Percentiles rank a stretch among this genome's conserved stretches.
Evolutionary conservation across 2,329 filamentous ascomycete genomes (phyloP).

Genomic region (Aspergillus pseudotamarii): DNA sequence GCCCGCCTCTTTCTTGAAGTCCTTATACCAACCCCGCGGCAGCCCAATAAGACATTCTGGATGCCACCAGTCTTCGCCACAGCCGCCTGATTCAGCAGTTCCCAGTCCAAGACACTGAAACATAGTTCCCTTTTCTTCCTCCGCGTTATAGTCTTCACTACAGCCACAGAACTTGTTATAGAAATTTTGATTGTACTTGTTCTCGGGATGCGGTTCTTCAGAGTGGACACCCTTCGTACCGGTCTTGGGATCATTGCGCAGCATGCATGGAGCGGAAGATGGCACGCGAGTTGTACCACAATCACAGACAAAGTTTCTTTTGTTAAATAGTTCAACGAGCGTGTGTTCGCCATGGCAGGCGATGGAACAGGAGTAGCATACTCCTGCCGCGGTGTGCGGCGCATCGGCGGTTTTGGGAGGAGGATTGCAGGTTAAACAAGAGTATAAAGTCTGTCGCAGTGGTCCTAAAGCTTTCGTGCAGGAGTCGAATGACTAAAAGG

Average conservation of each 20-base stretch:
- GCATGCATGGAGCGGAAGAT: slow-evolving; percentile 69
- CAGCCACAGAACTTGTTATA: slow-evolving; percentile 91
- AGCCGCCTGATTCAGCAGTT: slow-evolving; percentile 77
- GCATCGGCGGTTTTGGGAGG: slow-evolving; percentile 65
- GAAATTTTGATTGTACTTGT: slow-evolving; percentile 96
- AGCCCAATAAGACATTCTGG: slow-evolving; percentile 87
- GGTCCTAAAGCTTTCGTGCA: slow-evolving; percentile 91
- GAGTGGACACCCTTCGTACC: slow-evolving; percentile 79
- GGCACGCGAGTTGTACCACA: slow-evolving; percentile 85
- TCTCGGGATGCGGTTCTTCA: slow-evolving; percentile 68
- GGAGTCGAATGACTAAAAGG: slow-evolving; percentile 77
- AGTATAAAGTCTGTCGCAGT: slow-evolving; percentile 84
- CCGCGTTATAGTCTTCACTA: slow-evolving; percentile 81
- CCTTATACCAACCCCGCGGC: slow-evolving; percentile 65
- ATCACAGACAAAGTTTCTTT: slow-evolving; percentile 94
- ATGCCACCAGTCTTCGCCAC: slow-evolving; percentile 98
- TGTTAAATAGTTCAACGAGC: slow-evolving; percentile 93
- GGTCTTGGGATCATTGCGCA: slow-evolving; percentile 73
- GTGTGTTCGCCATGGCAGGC: slow-evolving; percentile 95
- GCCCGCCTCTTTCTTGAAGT: slow-evolving; percentile 21
- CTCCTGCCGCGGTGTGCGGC: slow-evolving; percentile 72
- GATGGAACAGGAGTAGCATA: slow-evolving; percentile 97
- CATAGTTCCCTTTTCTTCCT: slow-evolving; percentile 94
- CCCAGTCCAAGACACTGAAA: slow-evolving; percentile 92
- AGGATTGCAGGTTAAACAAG: slow-evolving; percentile 91